Evolutionary conservation across 2,329 filamentous ascomycete species (phyloP).

Genomic region (Aspergillus caelatus): DNA sequence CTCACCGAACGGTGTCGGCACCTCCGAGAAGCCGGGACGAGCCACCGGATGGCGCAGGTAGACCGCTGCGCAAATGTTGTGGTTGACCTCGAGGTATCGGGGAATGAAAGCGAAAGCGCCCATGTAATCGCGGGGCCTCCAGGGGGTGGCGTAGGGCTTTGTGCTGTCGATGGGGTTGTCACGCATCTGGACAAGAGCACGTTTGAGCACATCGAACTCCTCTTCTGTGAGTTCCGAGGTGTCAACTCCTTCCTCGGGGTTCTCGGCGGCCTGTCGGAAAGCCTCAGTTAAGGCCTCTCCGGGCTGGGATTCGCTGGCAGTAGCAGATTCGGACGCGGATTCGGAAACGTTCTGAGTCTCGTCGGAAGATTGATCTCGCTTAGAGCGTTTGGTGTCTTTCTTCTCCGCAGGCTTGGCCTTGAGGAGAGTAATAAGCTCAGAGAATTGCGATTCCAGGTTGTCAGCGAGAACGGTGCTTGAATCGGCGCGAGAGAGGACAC

Average conservation of each 20-base stretch:
- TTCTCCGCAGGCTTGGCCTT: slow-evolving; percentile 42
- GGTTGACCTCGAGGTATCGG: slow-evolving; percentile 94
- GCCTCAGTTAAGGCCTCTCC: slow-evolving; percentile 37
- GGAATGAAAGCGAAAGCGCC: slow-evolving; percentile 92
- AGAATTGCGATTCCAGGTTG: slow-evolving; percentile 59
- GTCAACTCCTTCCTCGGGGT: slow-evolving; percentile 39
- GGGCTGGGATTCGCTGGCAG: slow-evolving; percentile 21
- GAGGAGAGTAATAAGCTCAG: slow-evolving; percentile 53
- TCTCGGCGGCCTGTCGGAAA: slow-evolving; percentile 34
- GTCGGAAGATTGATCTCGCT: slow-evolving; percentile 19
- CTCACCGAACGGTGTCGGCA: slow-evolving; percentile 78
- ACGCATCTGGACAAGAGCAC: slow-evolving; percentile 65
- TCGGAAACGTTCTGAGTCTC: slow-evolving; percentile 12
- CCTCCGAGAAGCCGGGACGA: slow-evolving; percentile 75
- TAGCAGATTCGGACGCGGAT: slow-evolving; percentile 13
- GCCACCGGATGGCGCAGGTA: slow-evolving; percentile 94
- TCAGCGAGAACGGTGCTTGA: slow-evolving; percentile 48
- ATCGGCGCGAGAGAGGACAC: slow-evolving; percentile 61
- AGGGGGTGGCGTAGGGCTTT: slow-evolving; percentile 90
- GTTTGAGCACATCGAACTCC: slow-evolving; percentile 50
- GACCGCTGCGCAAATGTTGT: slow-evolving; percentile 92
- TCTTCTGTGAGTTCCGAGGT: slow-evolving; percentile 52
- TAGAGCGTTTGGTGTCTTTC: slow-evolving; percentile 20
- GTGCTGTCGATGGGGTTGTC: slow-evolving; percentile 75
- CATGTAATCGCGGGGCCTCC: slow-evolving; percentile 86